phyloP scores from a whole-genome alignment of 73 alveolate species.

The Paramecium sonneborni region DNA sequence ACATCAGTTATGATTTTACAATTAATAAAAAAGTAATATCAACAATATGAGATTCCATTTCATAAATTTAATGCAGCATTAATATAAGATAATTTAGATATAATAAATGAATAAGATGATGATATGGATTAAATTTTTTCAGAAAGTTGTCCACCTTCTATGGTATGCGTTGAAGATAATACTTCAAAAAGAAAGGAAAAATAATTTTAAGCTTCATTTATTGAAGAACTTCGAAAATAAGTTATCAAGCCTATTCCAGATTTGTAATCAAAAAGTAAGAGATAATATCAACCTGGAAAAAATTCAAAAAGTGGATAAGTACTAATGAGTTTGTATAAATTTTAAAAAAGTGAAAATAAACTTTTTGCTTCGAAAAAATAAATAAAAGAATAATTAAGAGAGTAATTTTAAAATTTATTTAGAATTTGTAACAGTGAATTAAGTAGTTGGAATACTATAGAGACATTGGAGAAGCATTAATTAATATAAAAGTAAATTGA shows the following conservation, averaged over 20 bases:
- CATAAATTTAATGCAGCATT: conserved; percentile 33
- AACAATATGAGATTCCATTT: neutral
- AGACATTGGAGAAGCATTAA: conserved; percentile 24
- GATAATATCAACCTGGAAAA: conserved; percentile 23
- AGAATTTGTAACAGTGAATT: neutral
- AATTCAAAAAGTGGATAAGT: conserved; percentile 25
- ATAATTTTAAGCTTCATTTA: neutral
- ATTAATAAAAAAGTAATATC: neutral
- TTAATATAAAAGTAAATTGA: conserved; percentile 17
- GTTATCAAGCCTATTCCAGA: neutral
- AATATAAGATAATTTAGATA: neutral
- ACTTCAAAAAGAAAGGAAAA: neutral
- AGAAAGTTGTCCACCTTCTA: conserved; percentile 10
- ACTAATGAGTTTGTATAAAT: conserved; percentile 23
- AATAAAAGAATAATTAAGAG: neutral
- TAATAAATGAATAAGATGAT: neutral
- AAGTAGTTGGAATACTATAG: neutral
- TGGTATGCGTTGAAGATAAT: neutral
- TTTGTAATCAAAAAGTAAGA: neutral
- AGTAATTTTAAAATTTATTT: neutral
- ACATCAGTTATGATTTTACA: neutral
- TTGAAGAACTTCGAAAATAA: neutral
- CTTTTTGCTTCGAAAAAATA: conserved; percentile 38
- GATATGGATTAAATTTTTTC: neutral
- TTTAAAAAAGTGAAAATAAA: neutral